Base-by-base conservation (phyloP, 202 grass and related monocot genomes). In the Eragrostis tef region DNA sequence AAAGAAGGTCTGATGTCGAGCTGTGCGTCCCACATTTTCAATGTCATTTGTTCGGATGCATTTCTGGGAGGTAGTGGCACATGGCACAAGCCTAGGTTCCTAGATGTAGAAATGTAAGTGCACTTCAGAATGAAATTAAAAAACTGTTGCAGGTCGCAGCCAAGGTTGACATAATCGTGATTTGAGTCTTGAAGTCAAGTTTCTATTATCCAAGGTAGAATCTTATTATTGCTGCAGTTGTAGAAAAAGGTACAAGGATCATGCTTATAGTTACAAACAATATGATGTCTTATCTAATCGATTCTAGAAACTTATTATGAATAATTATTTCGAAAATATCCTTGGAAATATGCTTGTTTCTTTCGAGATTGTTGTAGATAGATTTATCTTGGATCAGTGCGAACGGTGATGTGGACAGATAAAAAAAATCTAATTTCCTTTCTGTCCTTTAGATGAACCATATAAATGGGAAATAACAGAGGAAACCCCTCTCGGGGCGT, bases 1-100 rank as follows among this genome's bases (percentile, higher is more conserved):
- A 91, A 98, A 98, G 71, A 98, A 98, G 31, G 95, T 98, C 73
- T 98, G 95, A 66, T 98, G 95, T 34, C 95, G 95, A 70, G 80
- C 74, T 6, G 95, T 98, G 26, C 60, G 74, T 59, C 95, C 95
- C 64, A 98, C 95, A 67, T 98, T 98, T 84, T 98, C 95, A 58
- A 98, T 88, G 59, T 98, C 95, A 84, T 94, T 98, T 74, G 95
- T 98, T 36, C 92, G 81, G 86, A 98, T 91, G 74, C 95, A 98
- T 70, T 93, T 90, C 84, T 98, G 95, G 73, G 92, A 93, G 51
- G 95, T 98, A 19, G 95, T 93, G 53, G 92, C 94, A 65, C 90
- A 89, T 57, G 94, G 84, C 26, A 94, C 92, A 79, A 76, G 87
- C 68, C 94, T 89, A 79, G 94, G 92, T 81, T 98, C 92, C 94